These are phyloP conservation scores for Aureobasidium sp. DNA, from an alignment of 2,329 filamentous ascomycete species.

Conservation along the genomic window DNA sequence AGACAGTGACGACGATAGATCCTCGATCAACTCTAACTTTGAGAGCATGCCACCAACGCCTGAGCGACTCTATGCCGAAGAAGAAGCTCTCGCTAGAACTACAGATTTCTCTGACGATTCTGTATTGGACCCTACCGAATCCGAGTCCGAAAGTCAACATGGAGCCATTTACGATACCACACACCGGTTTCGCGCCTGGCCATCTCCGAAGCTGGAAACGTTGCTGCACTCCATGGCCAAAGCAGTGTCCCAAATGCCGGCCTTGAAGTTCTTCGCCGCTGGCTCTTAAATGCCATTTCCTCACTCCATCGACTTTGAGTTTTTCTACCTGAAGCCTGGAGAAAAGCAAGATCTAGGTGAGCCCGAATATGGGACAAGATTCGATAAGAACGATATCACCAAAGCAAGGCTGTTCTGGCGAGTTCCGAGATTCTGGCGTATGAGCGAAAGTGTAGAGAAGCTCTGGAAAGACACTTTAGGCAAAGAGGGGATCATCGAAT, in stretches of 20 bases:
- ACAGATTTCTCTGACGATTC: background rate
- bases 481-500: background rate
- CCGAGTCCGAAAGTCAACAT: background rate
- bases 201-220: background rate
- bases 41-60: background rate
- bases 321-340: background rate
- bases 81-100: background rate
- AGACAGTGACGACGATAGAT: background rate
- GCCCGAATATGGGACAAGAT: background rate
- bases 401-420: background rate
- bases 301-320: background rate
- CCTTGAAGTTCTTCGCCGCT: background rate
- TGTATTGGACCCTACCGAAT: background rate
- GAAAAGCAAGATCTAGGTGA: background rate
- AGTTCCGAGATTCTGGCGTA: background rate
- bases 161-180: background rate
- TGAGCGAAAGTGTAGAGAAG: background rate
- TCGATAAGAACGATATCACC: background rate
- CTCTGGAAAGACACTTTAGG: background rate
- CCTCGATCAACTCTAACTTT: background rate
- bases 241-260: background rate
- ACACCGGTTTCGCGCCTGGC: background rate
- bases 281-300: background rate
- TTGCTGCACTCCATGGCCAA: background rate
- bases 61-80: background rate